Conservation (phyloP, 2,329 filamentous ascomycete species). For the Phialophora chinensis region DNA sequence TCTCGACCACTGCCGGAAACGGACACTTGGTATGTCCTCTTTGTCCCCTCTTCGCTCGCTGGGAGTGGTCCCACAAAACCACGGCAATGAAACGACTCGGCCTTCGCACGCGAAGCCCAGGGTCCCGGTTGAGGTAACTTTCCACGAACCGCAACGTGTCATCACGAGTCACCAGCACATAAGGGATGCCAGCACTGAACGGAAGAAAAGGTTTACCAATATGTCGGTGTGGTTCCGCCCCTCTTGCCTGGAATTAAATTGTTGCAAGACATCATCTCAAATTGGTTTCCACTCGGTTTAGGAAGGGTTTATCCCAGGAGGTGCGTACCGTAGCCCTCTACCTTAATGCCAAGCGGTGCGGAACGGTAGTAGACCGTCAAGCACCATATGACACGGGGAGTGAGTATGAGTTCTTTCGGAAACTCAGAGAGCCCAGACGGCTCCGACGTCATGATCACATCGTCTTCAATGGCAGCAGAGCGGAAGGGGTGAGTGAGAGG, state of each 20-base stretch:
- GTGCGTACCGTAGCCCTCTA: background rate
- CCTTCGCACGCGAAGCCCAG: background rate
- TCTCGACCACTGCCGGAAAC: no score
- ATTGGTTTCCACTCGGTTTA: background rate
- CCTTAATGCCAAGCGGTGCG: background rate
- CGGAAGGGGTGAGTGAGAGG: background rate
- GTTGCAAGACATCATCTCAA: background rate
- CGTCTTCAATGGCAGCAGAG: background rate
- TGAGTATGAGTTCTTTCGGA: background rate
- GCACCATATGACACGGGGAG: background rate
- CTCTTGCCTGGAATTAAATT: background rate
- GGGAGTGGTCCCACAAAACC: background rate
- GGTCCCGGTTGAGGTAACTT: background rate
- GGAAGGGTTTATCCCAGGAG: background rate
- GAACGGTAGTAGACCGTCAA: background rate
- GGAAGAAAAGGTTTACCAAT: background rate
- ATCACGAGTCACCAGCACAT: background rate
- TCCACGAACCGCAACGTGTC: background rate
- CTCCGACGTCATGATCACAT: background rate
- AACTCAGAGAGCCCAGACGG: background rate
- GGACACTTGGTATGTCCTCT: background rate
- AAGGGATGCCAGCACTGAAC: background rate
- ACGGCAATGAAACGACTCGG: background rate
- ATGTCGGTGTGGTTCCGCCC: no score
- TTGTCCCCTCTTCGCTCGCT: background rate